phyloP scores from a whole-genome alignment of 2,329 filamentous ascomycete species.

The Aspergillus thermomutatus region DNA sequence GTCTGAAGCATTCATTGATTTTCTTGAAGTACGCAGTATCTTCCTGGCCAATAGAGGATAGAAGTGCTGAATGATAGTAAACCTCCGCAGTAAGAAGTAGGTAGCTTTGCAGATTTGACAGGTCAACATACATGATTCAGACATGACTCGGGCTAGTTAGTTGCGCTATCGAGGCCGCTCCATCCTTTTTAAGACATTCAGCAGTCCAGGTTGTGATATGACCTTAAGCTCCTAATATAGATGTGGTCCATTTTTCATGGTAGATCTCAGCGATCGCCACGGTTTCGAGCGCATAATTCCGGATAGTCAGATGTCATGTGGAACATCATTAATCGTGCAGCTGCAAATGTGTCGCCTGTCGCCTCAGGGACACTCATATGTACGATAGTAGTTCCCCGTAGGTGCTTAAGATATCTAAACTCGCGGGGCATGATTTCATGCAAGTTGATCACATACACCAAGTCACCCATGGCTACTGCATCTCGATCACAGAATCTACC shows the following conservation, averaged over 20 bases:
- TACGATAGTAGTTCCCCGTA: not conserved
- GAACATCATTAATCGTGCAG: too few relatives aligned
- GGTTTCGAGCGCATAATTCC: too few relatives aligned
- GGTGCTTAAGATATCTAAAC: not conserved
- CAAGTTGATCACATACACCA: not conserved
- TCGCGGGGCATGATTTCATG: not conserved
- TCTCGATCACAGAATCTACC: not conserved
- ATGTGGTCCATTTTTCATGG: too few relatives aligned
- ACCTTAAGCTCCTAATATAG: too few relatives aligned
- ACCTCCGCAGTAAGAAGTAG: not conserved
- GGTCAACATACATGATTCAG: not conserved
- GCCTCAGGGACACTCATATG: not conserved
- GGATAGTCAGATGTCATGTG: too few relatives aligned
- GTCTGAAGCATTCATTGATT: too few relatives aligned
- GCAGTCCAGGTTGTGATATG: not conserved
- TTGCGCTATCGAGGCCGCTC: not conserved
- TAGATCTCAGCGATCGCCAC: too few relatives aligned
- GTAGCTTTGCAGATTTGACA: not conserved
- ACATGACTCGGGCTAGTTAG: not conserved
- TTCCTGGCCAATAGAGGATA: too few relatives aligned
- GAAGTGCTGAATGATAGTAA: too few relatives aligned
- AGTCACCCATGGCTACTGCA: too few relatives aligned
- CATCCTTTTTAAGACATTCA: not conserved
- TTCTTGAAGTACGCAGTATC: too few relatives aligned
- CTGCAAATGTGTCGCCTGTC: too few relatives aligned